Conservation (phyloP, 2,329 filamentous ascomycete species). For the Emericellopsis cladophorae region DNA sequence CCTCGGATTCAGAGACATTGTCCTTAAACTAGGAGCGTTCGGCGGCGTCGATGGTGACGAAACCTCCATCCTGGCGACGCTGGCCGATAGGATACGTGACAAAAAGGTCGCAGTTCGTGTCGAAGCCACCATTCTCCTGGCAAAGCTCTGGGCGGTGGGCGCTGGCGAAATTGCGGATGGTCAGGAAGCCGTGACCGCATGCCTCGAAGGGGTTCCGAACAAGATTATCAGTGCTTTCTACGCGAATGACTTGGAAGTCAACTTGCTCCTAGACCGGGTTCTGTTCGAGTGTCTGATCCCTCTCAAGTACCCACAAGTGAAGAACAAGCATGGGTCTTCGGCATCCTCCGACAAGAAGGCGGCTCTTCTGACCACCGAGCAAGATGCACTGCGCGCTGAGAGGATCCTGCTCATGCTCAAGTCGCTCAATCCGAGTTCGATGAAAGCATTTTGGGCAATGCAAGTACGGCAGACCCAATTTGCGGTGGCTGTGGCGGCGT, state of each 20-base stretch:
- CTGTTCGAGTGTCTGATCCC: slow-evolving; percentile 84
- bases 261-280: slow-evolving; percentile 71
- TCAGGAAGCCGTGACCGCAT: slow-evolving; percentile 59
- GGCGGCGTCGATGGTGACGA: slow-evolving; percentile 59
- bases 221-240: slow-evolving; percentile 82
- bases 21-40: slow-evolving; percentile 66
- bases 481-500: slow-evolving; percentile 60
- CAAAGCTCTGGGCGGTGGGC: slow-evolving; percentile 87
- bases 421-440: slow-evolving; percentile 64
- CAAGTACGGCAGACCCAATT: slow-evolving; percentile 67
- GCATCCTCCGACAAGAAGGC: slow-evolving; percentile 33
- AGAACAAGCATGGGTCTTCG: slow-evolving; percentile 41
- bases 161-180: slow-evolving; percentile 75
- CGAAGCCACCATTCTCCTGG: slow-evolving; percentile 75
- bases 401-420: slow-evolving; percentile 73
- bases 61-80: slow-evolving; percentile 65
- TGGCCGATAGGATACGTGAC: slow-evolving; percentile 84
- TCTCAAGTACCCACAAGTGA: slow-evolving; percentile 64
- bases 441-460: slow-evolving; percentile 78
- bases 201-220: slow-evolving; percentile 73
- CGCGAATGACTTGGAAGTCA: slow-evolving; percentile 78
- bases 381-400: slow-evolving; percentile 69
- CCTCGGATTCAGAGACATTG: slow-evolving; percentile 69
- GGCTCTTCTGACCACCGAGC: slow-evolving; percentile 40
- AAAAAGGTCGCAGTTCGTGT: slow-evolving; percentile 69